Evolutionary conservation across 2,329 filamentous ascomycete species (phyloP), one percentile per base, ranked within the genome.

Genomic region (Alternaria panax): DNA sequence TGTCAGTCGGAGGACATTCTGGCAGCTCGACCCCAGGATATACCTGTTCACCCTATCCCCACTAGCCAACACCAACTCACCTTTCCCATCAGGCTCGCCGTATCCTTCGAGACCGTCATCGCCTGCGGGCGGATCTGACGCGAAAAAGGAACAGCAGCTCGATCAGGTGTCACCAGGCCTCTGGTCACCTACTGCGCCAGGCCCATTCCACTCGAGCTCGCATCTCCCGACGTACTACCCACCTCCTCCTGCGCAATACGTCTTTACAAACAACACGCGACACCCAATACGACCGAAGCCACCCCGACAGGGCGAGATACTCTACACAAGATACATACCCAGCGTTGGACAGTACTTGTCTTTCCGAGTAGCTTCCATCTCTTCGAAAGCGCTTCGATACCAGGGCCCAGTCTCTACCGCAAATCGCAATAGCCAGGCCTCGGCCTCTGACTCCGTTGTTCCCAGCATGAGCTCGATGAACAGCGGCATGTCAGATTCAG

Each of bases 201-300:
- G 90, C 0, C 92, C 92, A 0, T 97, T 94, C 78, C 88, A 87
- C 66, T 96, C 92, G 1, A 86, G 87, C 14, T 95, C 91, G 41
- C 92, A 96, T 76, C 83, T 97, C 2, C 93, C 94, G 2, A 97
- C 93, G 0, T 97, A 93, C 80, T 97, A 92, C 68, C 93, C 93
- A 2, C 93, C 93, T 0, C 84, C 90, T 2, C 92, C 95, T 1
- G 80, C 92, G 8, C 91, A 94, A 67, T 97, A 94, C 75, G 89
- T 86, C 4, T 88, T 90, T 62, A 93, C 92, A 2, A 88, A 92
- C 74, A 86, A 89, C 59, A 83, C 93, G 45, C 89, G 93, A 0
- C 95, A 99, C 73, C 95, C 95, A 0, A 82, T 96, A 41, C 88
- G 95, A 0, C 90, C 92, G 1, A 97, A 96, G 75, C 93, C 94